Base-by-base conservation (phyloP, 176 grass and related monocot species). In the Guadua angustifolia region DNA sequence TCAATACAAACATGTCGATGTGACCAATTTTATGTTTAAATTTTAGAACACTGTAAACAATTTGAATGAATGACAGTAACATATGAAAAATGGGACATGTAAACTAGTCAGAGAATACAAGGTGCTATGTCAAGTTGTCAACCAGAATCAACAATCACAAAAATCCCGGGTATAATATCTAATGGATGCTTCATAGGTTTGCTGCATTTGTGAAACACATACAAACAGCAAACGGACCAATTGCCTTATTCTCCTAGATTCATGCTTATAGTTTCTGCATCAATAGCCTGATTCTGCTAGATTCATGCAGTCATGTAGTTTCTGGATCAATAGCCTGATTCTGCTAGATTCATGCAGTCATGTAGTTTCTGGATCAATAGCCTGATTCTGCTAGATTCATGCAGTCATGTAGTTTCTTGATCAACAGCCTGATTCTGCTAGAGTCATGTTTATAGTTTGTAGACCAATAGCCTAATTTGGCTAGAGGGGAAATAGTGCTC, bases 41-140 rank as follows among this genome's bases (percentile, higher is more conserved):
- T 57, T 24, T 72, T 60, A 64, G 19, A 53, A 45, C 11, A 59
- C 2, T 12, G 6, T 58, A 58, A 83, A 40, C 49, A 75, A 50
- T 26, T 47, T 76, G 25, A 81, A 69, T 65, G 58, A 16, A 79
- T 79, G 44, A 21, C 43, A 64, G 32, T 6, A 79, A 29, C 47
- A 38, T 35, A 66, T 57, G 10, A 87, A 49, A 2, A 32, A 17
- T 52, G 63, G 18, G 26, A 46, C 43, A 67, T 7, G 38, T 44
- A 79, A 38, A 39, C 26, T 74, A 58, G 15, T 59, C 15, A 66
- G 24, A 87, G 57, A 69, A 75, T 69, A 69, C 32, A 76, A 56
- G 35, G 3, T 42, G 33, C 56, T 44, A 26, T 6, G 36, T 21
- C 44, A 25, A 71, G 65, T 10, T 6, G 36, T 21, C 44, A 25